Conservation (phyloP, 1,139 yeast genomes). For the Saccharomyces hybrid region DNA sequence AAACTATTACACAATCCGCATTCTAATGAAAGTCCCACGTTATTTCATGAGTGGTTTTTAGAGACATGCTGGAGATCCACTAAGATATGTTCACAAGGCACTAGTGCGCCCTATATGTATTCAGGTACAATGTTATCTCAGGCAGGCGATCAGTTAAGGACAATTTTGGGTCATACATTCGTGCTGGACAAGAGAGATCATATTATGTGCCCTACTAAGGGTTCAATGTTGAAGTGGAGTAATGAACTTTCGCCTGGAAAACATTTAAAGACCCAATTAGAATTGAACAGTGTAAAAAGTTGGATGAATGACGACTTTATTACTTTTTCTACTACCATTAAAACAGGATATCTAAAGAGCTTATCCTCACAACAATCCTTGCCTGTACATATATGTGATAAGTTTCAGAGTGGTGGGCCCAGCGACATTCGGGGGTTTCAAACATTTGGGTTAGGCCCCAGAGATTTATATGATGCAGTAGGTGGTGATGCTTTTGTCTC, state of each 20-base stretch:
- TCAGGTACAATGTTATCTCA: conserved; percentile 33
- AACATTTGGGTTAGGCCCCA: conserved; percentile 77
- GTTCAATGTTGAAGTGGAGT: conserved; percentile 45
- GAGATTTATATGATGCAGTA: conserved; percentile 43
- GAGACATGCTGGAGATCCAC: not conserved
- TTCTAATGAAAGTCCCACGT: not conserved
- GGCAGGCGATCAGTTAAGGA: conserved; percentile 58
- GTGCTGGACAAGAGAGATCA: conserved; percentile 53
- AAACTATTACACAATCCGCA: not conserved
- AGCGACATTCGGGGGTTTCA: conserved; percentile 32
- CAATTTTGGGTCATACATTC: conserved; percentile 46
- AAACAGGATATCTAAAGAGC: conserved; percentile 46
- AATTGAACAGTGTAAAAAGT: conserved; percentile 39
- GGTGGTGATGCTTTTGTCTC: conserved; percentile 79
- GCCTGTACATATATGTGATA: conserved; percentile 36
- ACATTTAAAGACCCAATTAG: conserved; percentile 35
- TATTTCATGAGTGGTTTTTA: conserved; percentile 2
- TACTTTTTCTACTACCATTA: conserved; percentile 39
- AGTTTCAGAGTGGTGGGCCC: conserved; percentile 50
- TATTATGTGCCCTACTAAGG: conserved; percentile 49
- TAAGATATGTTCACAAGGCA: not conserved
- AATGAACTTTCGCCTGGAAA: conserved; percentile 42
- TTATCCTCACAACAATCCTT: conserved; percentile 21
- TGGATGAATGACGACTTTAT: conserved; percentile 25
- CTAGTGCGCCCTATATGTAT: not conserved